Percentiles rank a stretch among this genome's conserved stretches.
Conservation (phyloP, 352 stramenopile genomes). For the Aphanomyces astaci region DNA sequence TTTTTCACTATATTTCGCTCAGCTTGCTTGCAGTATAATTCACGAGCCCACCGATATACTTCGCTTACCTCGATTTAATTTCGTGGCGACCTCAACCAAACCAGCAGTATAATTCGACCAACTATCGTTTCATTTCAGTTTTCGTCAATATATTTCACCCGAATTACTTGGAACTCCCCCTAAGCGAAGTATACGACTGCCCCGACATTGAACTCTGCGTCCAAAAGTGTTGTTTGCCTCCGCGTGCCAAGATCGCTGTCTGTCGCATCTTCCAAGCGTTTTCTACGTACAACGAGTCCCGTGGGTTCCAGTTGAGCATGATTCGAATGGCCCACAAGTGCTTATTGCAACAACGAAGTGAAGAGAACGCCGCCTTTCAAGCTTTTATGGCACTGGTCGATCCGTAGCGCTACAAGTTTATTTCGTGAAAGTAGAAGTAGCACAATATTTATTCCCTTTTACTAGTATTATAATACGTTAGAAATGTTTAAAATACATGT, state of each 20-base stretch:
- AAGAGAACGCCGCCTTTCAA: slow-evolving; percentile 53
- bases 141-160: no score
- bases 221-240: background rate
- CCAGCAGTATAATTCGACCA: no score
- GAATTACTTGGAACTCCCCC: no score
- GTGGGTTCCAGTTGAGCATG: slow-evolving; percentile 49
- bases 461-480: background rate
- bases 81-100: no score
- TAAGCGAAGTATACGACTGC: no score
- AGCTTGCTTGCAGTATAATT: no score
- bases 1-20: no score
- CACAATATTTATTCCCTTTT: background rate
- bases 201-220: slow-evolving; percentile 34
- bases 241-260: slow-evolving; percentile 28
- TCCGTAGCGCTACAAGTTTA: no score
- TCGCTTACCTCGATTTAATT: no score
- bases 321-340: slow-evolving; percentile 45
- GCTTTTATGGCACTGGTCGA: slow-evolving; percentile 42
- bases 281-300: slow-evolving; percentile 61
- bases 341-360: slow-evolving; percentile 40
- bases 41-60: no score
- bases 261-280: slow-evolving; percentile 54
- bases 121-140: no score
- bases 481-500: background rate
- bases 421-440: no score